Evolutionary conservation across 1,284 basidiomycete genomes (phyloP).

Genomic region (Ceratobasidium theobromae): DNA sequence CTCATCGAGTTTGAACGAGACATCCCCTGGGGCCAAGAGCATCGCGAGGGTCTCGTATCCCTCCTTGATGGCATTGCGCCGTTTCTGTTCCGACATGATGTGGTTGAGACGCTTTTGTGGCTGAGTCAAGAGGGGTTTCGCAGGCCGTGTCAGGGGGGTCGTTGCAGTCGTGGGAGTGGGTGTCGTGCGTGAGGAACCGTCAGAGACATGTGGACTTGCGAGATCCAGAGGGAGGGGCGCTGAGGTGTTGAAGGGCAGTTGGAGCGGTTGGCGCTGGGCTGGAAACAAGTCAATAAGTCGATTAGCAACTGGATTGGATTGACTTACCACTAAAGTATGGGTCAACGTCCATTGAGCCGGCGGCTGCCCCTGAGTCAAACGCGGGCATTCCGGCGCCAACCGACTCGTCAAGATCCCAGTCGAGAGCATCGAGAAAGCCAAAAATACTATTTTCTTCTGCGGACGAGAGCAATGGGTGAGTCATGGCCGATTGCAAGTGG

Average conservation of each 20-base stretch:
- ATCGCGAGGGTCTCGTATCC: constrained; percentile 82
- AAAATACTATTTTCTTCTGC: constrained; percentile 13
- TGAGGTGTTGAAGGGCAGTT: too few relatives aligned
- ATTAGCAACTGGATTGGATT: background rate
- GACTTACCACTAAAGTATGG: background rate
- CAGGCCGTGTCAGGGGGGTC: constrained; percentile 1
- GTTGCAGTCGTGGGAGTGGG: background rate
- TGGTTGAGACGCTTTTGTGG: constrained; percentile 92
- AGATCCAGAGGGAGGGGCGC: too few relatives aligned
- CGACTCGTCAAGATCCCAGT: constrained; percentile 20
- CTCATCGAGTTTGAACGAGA: constrained; percentile 5
- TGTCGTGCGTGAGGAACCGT: background rate
- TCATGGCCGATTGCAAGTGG: background rate
- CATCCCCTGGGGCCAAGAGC: constrained; percentile 60
- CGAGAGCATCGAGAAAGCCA: constrained; percentile 13
- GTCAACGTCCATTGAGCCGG: constrained; percentile 14
- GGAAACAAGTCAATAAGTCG: background rate
- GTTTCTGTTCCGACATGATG: constrained; percentile 90
- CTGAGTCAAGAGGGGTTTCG: constrained; percentile 59
- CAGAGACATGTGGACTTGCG: too few relatives aligned
- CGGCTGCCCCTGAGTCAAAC: constrained; percentile 7
- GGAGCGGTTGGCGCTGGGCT: constrained; percentile 5
- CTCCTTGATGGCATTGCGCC: constrained; percentile 83
- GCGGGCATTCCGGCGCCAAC: constrained; percentile 15
- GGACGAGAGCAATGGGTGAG: background rate